These are phyloP conservation scores for Camellia lanceoleosa DNA, from an alignment of 148 eudicot genomes.

Conservation along the genomic window DNA sequence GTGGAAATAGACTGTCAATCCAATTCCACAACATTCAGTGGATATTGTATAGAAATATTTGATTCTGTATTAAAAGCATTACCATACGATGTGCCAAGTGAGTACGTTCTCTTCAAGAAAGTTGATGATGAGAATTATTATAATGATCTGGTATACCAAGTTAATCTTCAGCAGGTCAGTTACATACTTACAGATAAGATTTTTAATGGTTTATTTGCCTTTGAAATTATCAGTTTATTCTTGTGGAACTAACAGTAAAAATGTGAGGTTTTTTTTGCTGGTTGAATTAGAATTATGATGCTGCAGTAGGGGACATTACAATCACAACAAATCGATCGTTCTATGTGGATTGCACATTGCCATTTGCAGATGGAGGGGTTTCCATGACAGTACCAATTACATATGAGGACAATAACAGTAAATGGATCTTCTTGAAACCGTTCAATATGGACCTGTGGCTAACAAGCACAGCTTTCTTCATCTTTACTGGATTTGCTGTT, in stretches of 20 bases:
- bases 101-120: slow-evolving; percentile 10
- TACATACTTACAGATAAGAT: no score
- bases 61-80: slow-evolving; percentile 12
- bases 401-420: slow-evolving; percentile 5
- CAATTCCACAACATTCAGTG: not conserved
- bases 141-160: slow-evolving; percentile 15
- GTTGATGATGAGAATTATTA: not conserved
- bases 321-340: not conserved
- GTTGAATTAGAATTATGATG: no score
- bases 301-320: not conserved
- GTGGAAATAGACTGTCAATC: no score
- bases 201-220: no score
- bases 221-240: no score
- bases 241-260: no score
- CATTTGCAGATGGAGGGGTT: slow-evolving; percentile 30
- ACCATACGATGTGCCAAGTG: slow-evolving; percentile 3
- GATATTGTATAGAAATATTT: slow-evolving; percentile 5
- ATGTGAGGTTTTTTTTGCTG: no score
- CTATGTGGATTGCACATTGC: slow-evolving; percentile 31
- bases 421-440: slow-evolving; percentile 26
- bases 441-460: slow-evolving; percentile 22
- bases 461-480: slow-evolving; percentile 17
- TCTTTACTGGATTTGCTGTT: slow-evolving; percentile 22
- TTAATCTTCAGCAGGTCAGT: slow-evolving; percentile 6
- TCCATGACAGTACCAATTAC: slow-evolving; percentile 20